A percentile compares a stretch with the other conserved stretches of the same genome.
Evolutionary conservation across 192 early-diverging fungal genomes (phyloP).

Genomic region (Coemansia sp.): DNA sequence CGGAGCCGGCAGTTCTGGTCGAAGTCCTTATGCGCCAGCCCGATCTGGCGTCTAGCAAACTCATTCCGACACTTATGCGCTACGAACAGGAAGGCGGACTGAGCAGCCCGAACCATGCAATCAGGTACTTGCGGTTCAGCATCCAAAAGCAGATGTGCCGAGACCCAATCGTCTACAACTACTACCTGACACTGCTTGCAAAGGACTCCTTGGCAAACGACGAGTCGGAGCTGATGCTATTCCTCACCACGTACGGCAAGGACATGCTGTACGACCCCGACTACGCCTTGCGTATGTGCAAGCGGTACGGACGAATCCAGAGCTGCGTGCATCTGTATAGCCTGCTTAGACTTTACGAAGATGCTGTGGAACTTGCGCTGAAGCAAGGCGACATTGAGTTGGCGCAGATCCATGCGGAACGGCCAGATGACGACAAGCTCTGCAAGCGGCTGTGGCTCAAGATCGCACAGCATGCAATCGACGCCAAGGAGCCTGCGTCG

Average conservation of each 20-base stretch:
- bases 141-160: slow-evolving; percentile 73
- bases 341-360: slow-evolving; percentile 82
- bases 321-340: slow-evolving; percentile 90
- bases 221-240: slow-evolving; percentile 71
- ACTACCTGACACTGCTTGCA: slow-evolving; percentile 63
- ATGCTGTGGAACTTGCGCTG: slow-evolving; percentile 88
- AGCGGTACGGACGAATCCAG: slow-evolving; percentile 74
- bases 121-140: slow-evolving; percentile 84
- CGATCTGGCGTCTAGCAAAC: slow-evolving; percentile 73
- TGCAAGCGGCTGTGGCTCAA: slow-evolving; percentile 89
- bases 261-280: slow-evolving; percentile 86
- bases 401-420: slow-evolving; percentile 90
- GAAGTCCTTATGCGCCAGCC: slow-evolving; percentile 84
- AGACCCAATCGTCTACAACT: slow-evolving; percentile 93
- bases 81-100: slow-evolving; percentile 61
- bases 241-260: slow-evolving; percentile 68
- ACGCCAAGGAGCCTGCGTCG: slow-evolving; percentile 81
- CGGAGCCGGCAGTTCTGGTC: slow-evolving; percentile 81
- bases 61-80: slow-evolving; percentile 87
- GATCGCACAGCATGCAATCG: slow-evolving; percentile 89
- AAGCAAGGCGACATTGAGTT: slow-evolving; percentile 83
- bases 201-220: slow-evolving; percentile 49
- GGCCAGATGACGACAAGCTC: slow-evolving; percentile 82
- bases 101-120: slow-evolving; percentile 68
- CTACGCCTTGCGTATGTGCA: slow-evolving; percentile 89